Conservation (phyloP, 306 rosid genomes). For the Sicyos baderoa region DNA sequence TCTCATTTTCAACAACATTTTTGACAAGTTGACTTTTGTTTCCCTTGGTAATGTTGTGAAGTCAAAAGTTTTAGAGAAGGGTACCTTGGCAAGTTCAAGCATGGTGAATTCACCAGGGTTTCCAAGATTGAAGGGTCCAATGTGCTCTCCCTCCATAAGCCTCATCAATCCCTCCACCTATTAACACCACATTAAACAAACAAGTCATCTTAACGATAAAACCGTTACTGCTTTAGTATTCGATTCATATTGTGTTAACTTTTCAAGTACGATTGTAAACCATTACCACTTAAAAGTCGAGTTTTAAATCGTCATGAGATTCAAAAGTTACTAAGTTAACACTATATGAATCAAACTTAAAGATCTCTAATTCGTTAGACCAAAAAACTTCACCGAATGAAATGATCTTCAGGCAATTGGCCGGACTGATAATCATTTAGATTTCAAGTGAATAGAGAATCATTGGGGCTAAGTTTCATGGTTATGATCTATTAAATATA, state of each 20-base stretch:
- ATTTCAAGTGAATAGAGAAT: neutral
- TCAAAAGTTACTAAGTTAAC: neutral
- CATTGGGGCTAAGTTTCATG: neutral
- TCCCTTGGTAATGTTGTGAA: too few species aligned
- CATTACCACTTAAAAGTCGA: neutral
- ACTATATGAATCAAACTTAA: neutral
- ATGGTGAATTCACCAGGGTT: slow-evolving; percentile 99
- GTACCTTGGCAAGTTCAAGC: slow-evolving; percentile 97
- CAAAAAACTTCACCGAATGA: neutral
- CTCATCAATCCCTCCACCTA: slow-evolving; percentile 98
- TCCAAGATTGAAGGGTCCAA: slow-evolving; percentile 96
- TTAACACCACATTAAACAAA: too few species aligned
- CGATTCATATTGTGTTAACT: too few species aligned
- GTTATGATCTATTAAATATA: neutral
- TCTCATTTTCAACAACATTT: neutral
- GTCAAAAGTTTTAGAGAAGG: too few species aligned
- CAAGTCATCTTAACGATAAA: too few species aligned
- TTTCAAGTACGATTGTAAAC: too few species aligned
- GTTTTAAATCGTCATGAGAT: neutral
- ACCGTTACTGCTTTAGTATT: too few species aligned
- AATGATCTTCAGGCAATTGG: neutral
- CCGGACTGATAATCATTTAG: too few species aligned
- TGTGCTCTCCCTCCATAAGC: slow-evolving; percentile 98
- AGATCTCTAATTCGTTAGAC: too few species aligned
- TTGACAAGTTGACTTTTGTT: too few species aligned